Base-by-base conservation (phyloP, 2,329 filamentous ascomycete species). In the Podosphaera aphanis region DNA sequence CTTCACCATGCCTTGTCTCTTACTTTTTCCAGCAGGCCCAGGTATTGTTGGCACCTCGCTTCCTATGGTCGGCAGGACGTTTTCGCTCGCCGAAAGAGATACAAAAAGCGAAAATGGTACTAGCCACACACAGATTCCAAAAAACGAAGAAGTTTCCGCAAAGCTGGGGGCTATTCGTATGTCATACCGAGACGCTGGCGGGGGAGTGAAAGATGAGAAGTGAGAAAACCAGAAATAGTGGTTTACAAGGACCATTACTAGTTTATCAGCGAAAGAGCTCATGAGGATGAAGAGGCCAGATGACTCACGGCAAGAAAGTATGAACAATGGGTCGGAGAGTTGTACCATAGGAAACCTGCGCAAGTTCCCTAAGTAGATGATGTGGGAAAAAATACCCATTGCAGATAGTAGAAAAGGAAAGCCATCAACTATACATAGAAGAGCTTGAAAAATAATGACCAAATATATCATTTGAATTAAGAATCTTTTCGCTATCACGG, bases 201-300 rank as follows among this genome's bases (percentile, higher is more conserved):
- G 23, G 2, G 74, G 66, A 46, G 62, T 63, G 11, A 70, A 62
- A 51, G 78, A 71, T 46, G 70, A 67, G 46, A 68, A 63, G 48
- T 95, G 79, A 47, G 74, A 74, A 68, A 98, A 95, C 88, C 90
- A 98, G 44, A 93, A 68, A 63, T 84, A 94, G 61, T 98, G 90
- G 62, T 98, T 93, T 31, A 80, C 56, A 1, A 93, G 68, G 10
- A 98, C 90, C 29, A 95, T 71, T 2, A 74, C 77, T 84, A 48
- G 16, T 29, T 21, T 10, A 43, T 21, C 10, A 44, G 18, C 19
- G 10, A 27, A 19, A 27, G 11, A 29, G 31, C 23, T 3, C 23
- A 45, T 19, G 19, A 20, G 20, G n/a, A 18, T 18, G 2, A 18
- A 23, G 20, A 19, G 15, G 13, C 19, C 5, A n/a, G 8, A 27